phyloP scores from a whole-genome alignment of 73 alveolate genomes.

The Paramecium octaurelia region DNA sequence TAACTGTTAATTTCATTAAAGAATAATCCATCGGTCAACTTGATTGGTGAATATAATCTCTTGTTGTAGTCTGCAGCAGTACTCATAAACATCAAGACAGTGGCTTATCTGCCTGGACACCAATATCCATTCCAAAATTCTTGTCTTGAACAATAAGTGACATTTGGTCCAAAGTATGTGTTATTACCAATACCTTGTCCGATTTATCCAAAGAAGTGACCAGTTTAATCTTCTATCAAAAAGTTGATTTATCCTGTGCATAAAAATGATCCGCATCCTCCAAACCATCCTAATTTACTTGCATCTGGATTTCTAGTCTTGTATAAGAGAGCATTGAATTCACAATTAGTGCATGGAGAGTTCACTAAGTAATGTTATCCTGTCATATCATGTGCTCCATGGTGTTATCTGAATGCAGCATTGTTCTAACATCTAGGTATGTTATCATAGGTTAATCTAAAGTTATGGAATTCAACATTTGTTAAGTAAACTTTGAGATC shows the following conservation, averaged over 20 bases:
- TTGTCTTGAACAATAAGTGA: neutral
- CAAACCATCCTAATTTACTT: constrained; percentile 53
- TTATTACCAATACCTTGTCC: constrained; percentile 37
- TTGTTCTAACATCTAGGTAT: neutral
- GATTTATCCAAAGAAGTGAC: constrained; percentile 30
- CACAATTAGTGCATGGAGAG: constrained; percentile 33
- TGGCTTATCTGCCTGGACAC: neutral
- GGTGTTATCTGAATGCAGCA: constrained; percentile 23
- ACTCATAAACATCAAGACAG: neutral
- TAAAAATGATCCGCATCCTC: constrained; percentile 61
- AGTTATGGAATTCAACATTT: constrained; percentile 40
- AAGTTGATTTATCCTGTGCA: constrained; percentile 55
- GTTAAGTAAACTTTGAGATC: neutral
- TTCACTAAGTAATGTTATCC: constrained; percentile 25
- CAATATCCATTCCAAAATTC: constrained; percentile 40
- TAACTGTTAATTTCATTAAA: constrained; percentile 48
- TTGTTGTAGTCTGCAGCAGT: constrained; percentile 51
- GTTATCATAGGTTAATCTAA: constrained; percentile 3
- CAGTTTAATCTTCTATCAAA: constrained; percentile 44
- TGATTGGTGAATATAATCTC: constrained; percentile 56
- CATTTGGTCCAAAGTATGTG: constrained; percentile 48
- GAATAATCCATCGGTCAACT: constrained; percentile 59
- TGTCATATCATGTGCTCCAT: constrained; percentile 43
- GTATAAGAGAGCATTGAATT: neutral
- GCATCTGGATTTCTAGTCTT: neutral